These are phyloP conservation scores for Rhodocollybia butyracea DNA, from an alignment of 768 basidiomycete genomes.

Conservation along the genomic window DNA sequence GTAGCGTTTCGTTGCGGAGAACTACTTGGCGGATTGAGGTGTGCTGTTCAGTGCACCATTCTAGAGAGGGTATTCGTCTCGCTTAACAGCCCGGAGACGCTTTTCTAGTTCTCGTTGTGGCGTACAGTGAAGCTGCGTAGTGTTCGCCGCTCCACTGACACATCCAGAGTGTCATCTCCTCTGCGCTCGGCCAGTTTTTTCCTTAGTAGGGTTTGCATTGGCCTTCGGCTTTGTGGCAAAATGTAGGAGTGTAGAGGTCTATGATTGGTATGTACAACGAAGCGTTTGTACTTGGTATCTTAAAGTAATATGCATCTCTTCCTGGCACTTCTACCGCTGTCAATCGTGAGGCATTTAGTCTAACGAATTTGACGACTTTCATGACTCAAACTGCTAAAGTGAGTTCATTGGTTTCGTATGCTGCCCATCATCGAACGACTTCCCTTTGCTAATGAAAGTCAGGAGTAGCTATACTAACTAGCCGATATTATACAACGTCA, in stretches of 20 bases:
- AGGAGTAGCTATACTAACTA: no score
- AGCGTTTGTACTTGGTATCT: no score
- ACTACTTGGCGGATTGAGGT: conserved; percentile 1
- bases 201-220: no score
- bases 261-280: no score
- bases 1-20: background rate
- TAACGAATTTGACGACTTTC: conserved; percentile 1
- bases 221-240: no score
- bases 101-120: background rate
- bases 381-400: background rate
- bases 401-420: no score
- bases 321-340: background rate
- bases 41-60: background rate
- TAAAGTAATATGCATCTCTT: background rate
- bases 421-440: no score
- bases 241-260: no score
- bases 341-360: background rate
- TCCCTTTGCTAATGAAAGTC: no score
- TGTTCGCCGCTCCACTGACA: background rate
- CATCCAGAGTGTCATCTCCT: conserved; percentile 7
- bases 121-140: background rate
- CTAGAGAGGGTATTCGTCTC: conserved; percentile 4
- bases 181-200: no score
- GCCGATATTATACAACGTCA: no score
- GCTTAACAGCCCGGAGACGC: conserved; percentile 6